Evolutionary conservation across 1,139 yeast species (phyloP).

Genomic region (Yamadazyma atmosphaerica): DNA sequence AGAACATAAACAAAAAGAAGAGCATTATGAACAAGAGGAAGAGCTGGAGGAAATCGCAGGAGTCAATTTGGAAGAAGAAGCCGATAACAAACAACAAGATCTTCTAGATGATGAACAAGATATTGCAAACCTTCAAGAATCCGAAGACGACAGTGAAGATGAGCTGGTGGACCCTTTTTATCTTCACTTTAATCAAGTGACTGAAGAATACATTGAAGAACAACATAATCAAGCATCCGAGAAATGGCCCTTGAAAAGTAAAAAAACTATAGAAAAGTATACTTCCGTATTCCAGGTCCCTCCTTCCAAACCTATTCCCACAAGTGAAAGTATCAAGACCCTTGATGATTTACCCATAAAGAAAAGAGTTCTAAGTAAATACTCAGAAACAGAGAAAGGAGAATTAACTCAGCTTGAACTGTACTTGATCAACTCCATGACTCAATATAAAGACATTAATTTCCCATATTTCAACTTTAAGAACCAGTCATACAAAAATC

Average conservation of each 20-base stretch:
- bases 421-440: slow-evolving; percentile 54
- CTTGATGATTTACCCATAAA: slow-evolving; percentile 24
- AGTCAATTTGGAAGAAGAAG: slow-evolving; percentile 25
- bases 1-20: slow-evolving; percentile 11
- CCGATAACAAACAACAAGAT: slow-evolving; percentile 35
- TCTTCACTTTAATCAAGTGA: slow-evolving; percentile 60
- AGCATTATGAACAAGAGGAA: slow-evolving; percentile 11
- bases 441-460: slow-evolving; percentile 71
- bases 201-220: slow-evolving; percentile 45
- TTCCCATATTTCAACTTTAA: slow-evolving; percentile 50
- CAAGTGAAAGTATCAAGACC: slow-evolving; percentile 10
- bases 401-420: slow-evolving; percentile 30
- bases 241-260: slow-evolving; percentile 29
- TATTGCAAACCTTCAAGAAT: slow-evolving; percentile 27
- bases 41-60: slow-evolving; percentile 27
- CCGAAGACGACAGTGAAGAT: slow-evolving; percentile 28
- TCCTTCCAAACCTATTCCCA: slow-evolving; percentile 23
- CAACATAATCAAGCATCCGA: slow-evolving; percentile 23
- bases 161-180: slow-evolving; percentile 65
- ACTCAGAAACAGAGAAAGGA: slow-evolving; percentile 17
- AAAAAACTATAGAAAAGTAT: slow-evolving; percentile 21
- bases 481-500: slow-evolving; percentile 55
- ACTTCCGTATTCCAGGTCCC: slow-evolving; percentile 28
- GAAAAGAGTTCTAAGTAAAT: slow-evolving; percentile 32
- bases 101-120: slow-evolving; percentile 27